These are phyloP conservation scores for Paramecium bursaria DNA, from an alignment of 73 alveolate genomes.

Conservation along the genomic window DNA sequence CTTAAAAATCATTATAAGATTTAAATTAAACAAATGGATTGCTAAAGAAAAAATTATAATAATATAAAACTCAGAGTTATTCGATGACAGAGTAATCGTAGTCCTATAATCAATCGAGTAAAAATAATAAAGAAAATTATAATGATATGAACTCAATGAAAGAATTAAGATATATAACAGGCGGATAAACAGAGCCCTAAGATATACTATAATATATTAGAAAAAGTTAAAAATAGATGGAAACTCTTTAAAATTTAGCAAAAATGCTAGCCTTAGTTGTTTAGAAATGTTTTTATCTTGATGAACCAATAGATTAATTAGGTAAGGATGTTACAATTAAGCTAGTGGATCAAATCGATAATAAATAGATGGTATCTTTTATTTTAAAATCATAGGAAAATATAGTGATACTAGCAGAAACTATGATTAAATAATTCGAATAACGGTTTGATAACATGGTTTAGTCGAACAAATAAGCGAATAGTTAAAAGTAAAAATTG, in stretches of 20 bases:
- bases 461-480: neutral
- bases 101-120: neutral
- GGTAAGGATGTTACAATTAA: slow-evolving; percentile 20
- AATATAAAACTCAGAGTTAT: neutral
- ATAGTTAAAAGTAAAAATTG: neutral
- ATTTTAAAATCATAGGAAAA: neutral
- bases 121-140: slow-evolving; percentile 9
- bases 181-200: neutral
- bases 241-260: neutral
- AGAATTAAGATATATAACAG: too few relatives aligned
- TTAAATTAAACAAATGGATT: slow-evolving; percentile 1
- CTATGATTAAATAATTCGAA: slow-evolving; percentile 20
- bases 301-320: slow-evolving; percentile 20
- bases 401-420: neutral
- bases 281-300: slow-evolving; percentile 27
- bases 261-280: neutral
- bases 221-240: neutral
- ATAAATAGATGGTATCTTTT: slow-evolving; percentile 1
- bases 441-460: neutral
- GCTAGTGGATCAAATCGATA: neutral
- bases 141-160: neutral
- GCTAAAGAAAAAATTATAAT: neutral
- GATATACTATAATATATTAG: neutral
- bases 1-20: neutral
- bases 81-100: slow-evolving; percentile 21